These are phyloP conservation scores for Vicia villosa DNA, from an alignment of 306 rosid species.

Conservation along the genomic window DNA sequence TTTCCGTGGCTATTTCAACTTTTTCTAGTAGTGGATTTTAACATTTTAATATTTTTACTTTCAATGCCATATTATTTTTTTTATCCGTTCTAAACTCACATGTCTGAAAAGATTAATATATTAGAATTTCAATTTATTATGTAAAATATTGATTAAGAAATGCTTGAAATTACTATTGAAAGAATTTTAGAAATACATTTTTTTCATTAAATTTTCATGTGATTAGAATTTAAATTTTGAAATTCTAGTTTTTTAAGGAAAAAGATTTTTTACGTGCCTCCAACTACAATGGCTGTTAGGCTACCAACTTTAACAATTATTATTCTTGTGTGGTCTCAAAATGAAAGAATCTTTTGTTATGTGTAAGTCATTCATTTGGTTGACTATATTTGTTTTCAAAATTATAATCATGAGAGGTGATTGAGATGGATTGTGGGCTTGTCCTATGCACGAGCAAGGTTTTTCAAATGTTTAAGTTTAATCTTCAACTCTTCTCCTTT, in stretches of 20 bases:
- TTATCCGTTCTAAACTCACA: too few relatives aligned
- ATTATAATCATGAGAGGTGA: neutral
- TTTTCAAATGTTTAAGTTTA: neutral
- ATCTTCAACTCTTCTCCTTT: neutral
- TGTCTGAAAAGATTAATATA: too few relatives aligned
- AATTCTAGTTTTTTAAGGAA: neutral
- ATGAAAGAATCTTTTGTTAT: neutral
- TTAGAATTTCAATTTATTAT: too few relatives aligned
- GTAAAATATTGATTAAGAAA: too few relatives aligned
- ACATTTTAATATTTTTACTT: too few relatives aligned
- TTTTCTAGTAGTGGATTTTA: too few relatives aligned
- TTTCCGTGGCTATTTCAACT: too few relatives aligned
- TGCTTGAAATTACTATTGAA: too few relatives aligned
- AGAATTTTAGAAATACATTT: too few relatives aligned
- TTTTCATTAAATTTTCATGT: too few relatives aligned
- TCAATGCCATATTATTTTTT: too few relatives aligned
- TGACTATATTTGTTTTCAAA: neutral
- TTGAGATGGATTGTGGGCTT: neutral
- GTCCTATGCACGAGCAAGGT: neutral
- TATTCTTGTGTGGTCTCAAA: neutral
- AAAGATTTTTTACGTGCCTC: neutral
- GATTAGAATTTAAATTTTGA: neutral
- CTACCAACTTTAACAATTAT: neutral
- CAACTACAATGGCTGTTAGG: neutral
- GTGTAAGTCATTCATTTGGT: neutral